Evolutionary conservation across 345 rosid species (phyloP).

Genomic region (Firmiana major): DNA sequence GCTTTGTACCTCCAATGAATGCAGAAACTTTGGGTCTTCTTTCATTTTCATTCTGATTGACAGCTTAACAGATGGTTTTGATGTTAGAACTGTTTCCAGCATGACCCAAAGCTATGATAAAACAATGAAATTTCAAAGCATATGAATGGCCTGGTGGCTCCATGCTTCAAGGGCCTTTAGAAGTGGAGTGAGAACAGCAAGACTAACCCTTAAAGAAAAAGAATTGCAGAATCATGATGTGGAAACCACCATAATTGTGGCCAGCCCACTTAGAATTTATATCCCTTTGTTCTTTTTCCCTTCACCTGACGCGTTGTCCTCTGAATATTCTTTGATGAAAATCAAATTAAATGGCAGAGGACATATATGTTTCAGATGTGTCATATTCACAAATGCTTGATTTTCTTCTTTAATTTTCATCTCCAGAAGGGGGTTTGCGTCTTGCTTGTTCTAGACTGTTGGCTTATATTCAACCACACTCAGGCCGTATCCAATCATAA

Average conservation of each 20-base stretch:
- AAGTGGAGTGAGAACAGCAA: slow-evolving; percentile 45
- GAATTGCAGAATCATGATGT: slow-evolving; percentile 30
- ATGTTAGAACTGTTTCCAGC: slow-evolving; percentile 28
- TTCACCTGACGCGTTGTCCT: not conserved
- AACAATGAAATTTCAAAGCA: not conserved
- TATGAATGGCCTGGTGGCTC: slow-evolving; percentile 18
- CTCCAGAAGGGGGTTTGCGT: not conserved
- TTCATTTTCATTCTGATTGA: slow-evolving; percentile 6
- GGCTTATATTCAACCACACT: not conserved
- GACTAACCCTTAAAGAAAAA: not conserved
- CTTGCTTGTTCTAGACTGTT: not conserved
- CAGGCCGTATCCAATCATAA: not conserved
- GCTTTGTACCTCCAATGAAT: not conserved
- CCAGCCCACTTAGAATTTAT: slow-evolving; percentile 42
- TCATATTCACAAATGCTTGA: not conserved
- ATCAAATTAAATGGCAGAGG: not conserved
- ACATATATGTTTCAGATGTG: not conserved
- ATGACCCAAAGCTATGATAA: not conserved
- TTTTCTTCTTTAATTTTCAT: not conserved
- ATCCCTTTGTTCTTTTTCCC: not conserved
- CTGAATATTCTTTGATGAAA: not conserved
- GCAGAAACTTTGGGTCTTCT: not conserved
- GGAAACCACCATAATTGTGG: slow-evolving; percentile 62
- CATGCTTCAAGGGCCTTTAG: slow-evolving; percentile 26
- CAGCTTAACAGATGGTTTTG: slow-evolving; percentile 16